phyloP scores from a whole-genome alignment of 2,329 filamentous ascomycete genomes.

The Hymenoscyphus fructigenus region DNA sequence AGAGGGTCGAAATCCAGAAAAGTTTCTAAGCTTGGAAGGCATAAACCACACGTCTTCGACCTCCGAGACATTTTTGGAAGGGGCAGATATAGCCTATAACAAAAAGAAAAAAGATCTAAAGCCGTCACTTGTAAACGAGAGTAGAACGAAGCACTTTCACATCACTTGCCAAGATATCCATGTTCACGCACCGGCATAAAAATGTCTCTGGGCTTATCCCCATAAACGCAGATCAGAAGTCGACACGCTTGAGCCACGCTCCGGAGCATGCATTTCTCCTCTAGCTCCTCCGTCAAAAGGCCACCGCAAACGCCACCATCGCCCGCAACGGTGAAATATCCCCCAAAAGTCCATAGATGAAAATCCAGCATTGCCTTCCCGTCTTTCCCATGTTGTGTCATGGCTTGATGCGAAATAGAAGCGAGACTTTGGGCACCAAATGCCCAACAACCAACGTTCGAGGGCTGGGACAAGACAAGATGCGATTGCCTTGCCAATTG shows the following conservation, averaged over 20 bases:
- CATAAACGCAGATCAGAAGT: neutral
- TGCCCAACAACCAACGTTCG: too few species aligned
- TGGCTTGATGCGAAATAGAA: neutral
- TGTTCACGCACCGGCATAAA: neutral
- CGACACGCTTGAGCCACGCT: neutral
- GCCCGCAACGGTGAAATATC: neutral
- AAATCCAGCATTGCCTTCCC: neutral
- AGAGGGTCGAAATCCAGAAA: too few species aligned
- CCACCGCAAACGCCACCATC: too few species aligned
- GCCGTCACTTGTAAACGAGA: neutral
- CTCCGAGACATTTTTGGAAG: too few species aligned
- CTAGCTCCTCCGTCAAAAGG: neutral
- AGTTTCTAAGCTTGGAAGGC: too few species aligned
- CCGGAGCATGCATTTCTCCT: neutral
- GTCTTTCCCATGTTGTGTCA: neutral
- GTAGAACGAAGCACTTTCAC: neutral
- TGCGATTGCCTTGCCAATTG: too few species aligned
- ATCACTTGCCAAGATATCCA: neutral
- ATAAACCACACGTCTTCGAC: too few species aligned
- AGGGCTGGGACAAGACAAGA: too few species aligned
- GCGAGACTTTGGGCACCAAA: too few species aligned
- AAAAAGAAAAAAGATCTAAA: neutral
- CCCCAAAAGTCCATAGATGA: neutral
- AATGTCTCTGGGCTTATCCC: neutral
- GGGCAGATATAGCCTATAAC: neutral